These are phyloP conservation scores for Exophiala dermatitidis DNA, from an alignment of 2,329 filamentous ascomycete species.

Conservation along the genomic window DNA sequence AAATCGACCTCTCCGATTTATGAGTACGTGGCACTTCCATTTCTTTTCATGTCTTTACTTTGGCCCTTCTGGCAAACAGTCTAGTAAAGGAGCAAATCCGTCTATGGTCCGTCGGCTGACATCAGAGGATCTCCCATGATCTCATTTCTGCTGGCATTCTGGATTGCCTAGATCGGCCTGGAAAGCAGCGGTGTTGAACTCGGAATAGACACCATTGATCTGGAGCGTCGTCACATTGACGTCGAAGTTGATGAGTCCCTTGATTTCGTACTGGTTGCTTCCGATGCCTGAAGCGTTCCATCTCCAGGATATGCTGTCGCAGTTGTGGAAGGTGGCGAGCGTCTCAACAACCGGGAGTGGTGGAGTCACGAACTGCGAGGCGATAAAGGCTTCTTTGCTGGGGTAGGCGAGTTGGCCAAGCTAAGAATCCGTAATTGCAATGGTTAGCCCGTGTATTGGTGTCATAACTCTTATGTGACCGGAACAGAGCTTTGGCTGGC, in stretches of 20 bases:
- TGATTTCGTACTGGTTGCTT: conserved; percentile 10
- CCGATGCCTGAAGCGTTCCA: conserved; percentile 19
- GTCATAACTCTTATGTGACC: neutral
- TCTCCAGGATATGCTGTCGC: conserved; percentile 23
- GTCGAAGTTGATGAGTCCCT: conserved; percentile 18
- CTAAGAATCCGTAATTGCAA: conserved; percentile 1
- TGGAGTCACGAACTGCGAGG: conserved; percentile 12
- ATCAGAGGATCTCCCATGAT: neutral
- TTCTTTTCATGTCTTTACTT: no score
- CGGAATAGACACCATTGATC: conserved; percentile 23
- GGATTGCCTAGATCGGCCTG: conserved; percentile 4
- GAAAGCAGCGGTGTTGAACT: conserved; percentile 24
- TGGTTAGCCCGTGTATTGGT: neutral
- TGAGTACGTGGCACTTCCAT: no score
- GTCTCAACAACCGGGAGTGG: conserved; percentile 15
- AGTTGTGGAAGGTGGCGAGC: conserved; percentile 16
- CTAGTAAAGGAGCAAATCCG: no score
- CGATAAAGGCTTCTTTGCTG: conserved; percentile 22
- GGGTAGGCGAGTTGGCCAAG: conserved; percentile 15
- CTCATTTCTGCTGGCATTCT: conserved; percentile 9
- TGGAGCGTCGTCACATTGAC: conserved; percentile 10
- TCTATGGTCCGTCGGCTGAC: no score
- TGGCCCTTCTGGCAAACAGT: no score
- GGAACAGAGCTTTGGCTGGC: neutral
- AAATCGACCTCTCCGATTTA: no score